Evolutionary conservation across 768 basidiomycete species (phyloP), one percentile per base, ranked within the genome.

Genomic region (Russula virescens): DNA sequence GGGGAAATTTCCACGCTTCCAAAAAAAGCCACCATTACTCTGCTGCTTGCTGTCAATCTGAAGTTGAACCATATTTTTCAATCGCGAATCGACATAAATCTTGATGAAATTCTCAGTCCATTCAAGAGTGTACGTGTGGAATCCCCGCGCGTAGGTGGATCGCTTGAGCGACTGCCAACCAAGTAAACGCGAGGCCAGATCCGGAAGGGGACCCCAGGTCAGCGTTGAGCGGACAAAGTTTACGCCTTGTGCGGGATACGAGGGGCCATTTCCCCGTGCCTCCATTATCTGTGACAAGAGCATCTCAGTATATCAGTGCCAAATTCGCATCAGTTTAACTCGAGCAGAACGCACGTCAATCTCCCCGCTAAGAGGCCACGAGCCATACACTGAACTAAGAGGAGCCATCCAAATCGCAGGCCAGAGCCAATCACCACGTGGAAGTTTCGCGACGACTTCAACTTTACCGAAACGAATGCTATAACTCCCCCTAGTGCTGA

Each of bases 121-220:
- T 68, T 86, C 84, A 60, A 86, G 68, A 21, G 79, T 77, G 63
- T 81, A 86, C 5, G 77, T 78, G 68, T 84, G 82, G 74, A 78
- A 85, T 19, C 70, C 75, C 54, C 76, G 71, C 53, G 78, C 79
- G 71, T 74, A 83, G 69, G 75, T 77, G 23, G 75, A 71, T 47
- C 77, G 80, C 66, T 81, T 76, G 68, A 76, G 71, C 51, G 73
- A 72, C 69, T 74, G 71, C 74, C 76, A 80, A 31, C 80, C 80
- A 68, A 73, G 77, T 51, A 80, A 73, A 63, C 74, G 71, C 61
- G 75, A 75, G 48, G 79, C 68, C 1, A 83, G 69, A 0, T 73
- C 64, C 47, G 74, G 68, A 10, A 83, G 69, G 42, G 82, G 81
- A 2, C 90, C 91, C 74, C 87, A 94, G 71, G 85, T 85, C 23